Evolutionary conservation across 2,329 filamentous ascomycete genomes (phyloP).

Genomic region (Phialophora chinensis): DNA sequence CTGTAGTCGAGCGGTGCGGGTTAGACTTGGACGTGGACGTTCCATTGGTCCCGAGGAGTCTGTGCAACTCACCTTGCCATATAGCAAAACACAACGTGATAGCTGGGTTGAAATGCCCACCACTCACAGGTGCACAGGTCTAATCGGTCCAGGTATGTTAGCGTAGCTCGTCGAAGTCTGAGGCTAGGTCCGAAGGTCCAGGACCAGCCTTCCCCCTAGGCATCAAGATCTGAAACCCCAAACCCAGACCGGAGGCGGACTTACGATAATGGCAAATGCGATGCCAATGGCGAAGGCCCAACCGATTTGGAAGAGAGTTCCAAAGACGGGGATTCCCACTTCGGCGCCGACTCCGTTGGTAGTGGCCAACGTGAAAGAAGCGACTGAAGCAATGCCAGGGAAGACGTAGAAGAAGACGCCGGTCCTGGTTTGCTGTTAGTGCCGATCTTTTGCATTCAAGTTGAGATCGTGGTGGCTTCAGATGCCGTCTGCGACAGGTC

Average conservation of each 20-base stretch:
- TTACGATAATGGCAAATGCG: conserved; percentile 61
- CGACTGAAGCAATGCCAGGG: conserved; percentile 59
- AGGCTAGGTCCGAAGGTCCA: background rate
- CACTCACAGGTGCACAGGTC: conserved; percentile 59
- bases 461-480: background rate
- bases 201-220: too few relatives aligned
- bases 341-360: conserved; percentile 49
- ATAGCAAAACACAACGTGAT: conserved; percentile 54
- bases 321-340: conserved; percentile 47
- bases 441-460: background rate
- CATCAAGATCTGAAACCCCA: background rate
- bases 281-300: conserved; percentile 64
- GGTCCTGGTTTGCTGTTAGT: conserved; percentile 40
- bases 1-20: background rate
- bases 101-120: conserved; percentile 63
- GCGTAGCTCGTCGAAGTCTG: background rate
- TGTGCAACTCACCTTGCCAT: conserved; percentile 54
- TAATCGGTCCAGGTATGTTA: background rate
- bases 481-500: background rate
- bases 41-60: background rate
- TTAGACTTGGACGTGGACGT: background rate
- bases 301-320: conserved; percentile 63
- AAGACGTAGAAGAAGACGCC: conserved; percentile 64
- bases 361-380: conserved; percentile 54
- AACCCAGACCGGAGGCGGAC: background rate